phyloP scores from a whole-genome alignment of 2,329 filamentous ascomycete species.

The Aspergillus ibericus region DNA sequence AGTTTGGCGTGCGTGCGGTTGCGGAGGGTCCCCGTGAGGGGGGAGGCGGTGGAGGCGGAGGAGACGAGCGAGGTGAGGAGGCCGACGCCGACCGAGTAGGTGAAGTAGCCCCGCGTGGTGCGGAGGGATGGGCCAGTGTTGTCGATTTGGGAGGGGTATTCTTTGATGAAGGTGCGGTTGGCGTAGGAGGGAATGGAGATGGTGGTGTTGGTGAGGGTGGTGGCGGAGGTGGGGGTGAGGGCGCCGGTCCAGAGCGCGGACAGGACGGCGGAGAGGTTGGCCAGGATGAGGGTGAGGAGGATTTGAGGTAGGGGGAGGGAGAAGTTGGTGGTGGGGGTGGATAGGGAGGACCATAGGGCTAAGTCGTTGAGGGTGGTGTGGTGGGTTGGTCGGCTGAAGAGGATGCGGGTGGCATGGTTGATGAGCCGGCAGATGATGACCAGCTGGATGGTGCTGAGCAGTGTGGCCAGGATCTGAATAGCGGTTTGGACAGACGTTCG shows the following conservation, averaged over 20 bases:
- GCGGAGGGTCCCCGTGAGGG: not conserved
- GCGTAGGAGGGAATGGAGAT: not conserved
- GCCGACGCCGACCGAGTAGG: not conserved
- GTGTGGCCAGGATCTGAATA: not conserved
- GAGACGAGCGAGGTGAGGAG: not conserved
- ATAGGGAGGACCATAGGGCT: not conserved
- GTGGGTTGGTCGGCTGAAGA: not conserved
- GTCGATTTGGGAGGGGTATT: slow-evolving; percentile 1
- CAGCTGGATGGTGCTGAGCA: not conserved
- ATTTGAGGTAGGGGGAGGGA: not conserved
- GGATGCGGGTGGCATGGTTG: not conserved
- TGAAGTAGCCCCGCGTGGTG: not conserved
- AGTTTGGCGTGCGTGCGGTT: slow-evolving; percentile 1
- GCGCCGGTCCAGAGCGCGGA: slow-evolving; percentile 1
- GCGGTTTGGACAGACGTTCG: not conserved
- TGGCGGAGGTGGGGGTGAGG: not conserved
- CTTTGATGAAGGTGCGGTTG: not conserved
- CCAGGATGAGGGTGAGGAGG: not conserved
- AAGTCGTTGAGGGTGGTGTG: not conserved
- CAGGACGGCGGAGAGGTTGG: not conserved
- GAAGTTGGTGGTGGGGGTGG: not conserved
- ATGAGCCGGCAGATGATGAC: not conserved
- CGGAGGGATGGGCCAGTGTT: not conserved
- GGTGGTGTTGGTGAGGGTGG: not conserved
- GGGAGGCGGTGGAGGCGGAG: not conserved